Base-by-base conservation (phyloP, 2,329 filamentous ascomycete species). In the Scortechinia acanthostroma region DNA sequence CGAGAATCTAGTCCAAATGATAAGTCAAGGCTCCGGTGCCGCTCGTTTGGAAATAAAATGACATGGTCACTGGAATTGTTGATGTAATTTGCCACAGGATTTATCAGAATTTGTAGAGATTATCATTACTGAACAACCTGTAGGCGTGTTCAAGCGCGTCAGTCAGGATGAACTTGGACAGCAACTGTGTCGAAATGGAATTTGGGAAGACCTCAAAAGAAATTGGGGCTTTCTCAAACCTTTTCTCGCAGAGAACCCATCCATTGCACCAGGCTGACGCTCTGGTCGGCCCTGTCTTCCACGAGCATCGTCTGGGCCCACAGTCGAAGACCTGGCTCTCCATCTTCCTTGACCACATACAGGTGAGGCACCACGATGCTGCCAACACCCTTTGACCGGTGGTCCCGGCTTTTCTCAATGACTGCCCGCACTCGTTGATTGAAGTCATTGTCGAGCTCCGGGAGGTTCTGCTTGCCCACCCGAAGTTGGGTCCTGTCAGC, bases 231-330 rank as follows among this genome's bases (percentile, higher is more conserved):
- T n/a, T n/a, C 30, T 17, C 19, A 58, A 64, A 96, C 93, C 88
- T 97, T 98, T 74, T 97, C 93, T 65, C 91, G 78, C 65, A 98
- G 67, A 57, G 80, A 83, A 46, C 89, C 90, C 73, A 97, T 84
- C 84, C 90, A 98, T 68, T 97, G 91, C 55, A 85, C 84, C 58
- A 93, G 83, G 61, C 91, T 95, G 67, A 95, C 83, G 43, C 90
- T 86, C 68, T 96, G 90, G 61, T 98, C 93, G 46, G 91, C 89
- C 52, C 91, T 76, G 66, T 98, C 93, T 66, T 98, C 93, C 42
- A 98, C 86, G 56, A 98, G 70, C 64, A 97, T 73, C 37, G 93
- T 96, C 73, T 96, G 91, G 40, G 93, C 93, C 93, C 93, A 98
- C 51, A 97, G 71, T 67, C 94, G 91, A 62, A 98, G 70, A 56